Base-by-base conservation (phyloP, 2,329 filamentous ascomycete species). In the Penicillium sumatraense region DNA sequence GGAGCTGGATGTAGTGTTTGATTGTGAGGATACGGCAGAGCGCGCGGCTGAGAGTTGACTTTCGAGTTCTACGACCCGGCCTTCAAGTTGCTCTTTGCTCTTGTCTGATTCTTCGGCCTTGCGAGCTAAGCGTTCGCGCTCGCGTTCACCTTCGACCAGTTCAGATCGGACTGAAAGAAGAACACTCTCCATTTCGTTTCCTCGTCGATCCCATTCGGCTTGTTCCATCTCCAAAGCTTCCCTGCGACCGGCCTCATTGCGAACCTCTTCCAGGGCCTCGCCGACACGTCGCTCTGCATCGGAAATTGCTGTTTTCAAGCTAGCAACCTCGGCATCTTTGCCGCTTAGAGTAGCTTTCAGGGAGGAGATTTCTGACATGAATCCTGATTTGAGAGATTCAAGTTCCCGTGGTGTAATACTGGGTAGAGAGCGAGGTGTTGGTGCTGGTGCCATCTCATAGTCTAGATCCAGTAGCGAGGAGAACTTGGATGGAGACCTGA, bases 251-350 rank as follows among this genome's bases (percentile, higher is more conserved):
- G 86, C 82, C 69, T 93, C 89, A 68, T 96, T 92, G 45, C 93
- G 87, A 38, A 96, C 80, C 64, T 89, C 83, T 77, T 97, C 91
- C 74, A 91, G 83, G 49, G 89, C 89, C 76, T 95, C 89, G 26
- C 92, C 93, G 18, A 96, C 93, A 20, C 93, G 88, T 70, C 91
- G 89, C 78, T 99, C 95, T 0, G 95, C 93, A 74, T 98, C 93
- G 5, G 86, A 86, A 26, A 98, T 86, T 0, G 95, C 91, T 40
- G 89, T 86, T 72, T 96, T 96, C 55, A 98, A 83, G 29, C 89
- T 93, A 48, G 87, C 82, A 31, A 95, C 91, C 72, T 98, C 93
- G 5, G 93, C 93, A 71, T 98, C 93, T 68, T 95, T 96, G 46
- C 95, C 95, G 66, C 88, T 93, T 9, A 99, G 81, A 9, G 91